Evolutionary conservation across 164 flowering plant genomes (phyloP).

Genomic region (Platanus orientalis): DNA sequence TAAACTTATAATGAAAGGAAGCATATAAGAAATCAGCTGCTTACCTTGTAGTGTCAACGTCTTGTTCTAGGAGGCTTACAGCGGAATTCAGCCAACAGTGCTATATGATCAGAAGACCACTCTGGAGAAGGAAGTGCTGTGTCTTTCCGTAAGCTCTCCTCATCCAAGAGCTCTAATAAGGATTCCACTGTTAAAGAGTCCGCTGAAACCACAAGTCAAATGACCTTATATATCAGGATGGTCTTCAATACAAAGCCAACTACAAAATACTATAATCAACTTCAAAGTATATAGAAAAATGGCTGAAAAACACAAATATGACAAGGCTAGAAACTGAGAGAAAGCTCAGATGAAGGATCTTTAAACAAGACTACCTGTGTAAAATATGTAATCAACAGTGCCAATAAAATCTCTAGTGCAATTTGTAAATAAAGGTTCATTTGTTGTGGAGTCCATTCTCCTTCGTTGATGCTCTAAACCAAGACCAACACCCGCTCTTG

Average conservation of each 20-base stretch:
- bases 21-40: background rate
- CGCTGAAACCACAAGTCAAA: conserved; percentile 33
- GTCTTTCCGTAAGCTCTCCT: conserved; percentile 74
- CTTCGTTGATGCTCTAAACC: conserved; percentile 56
- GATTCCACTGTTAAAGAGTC: conserved; percentile 70
- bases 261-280: background rate
- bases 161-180: conserved; percentile 76
- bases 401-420: conserved; percentile 77
- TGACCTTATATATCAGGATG: background rate
- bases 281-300: background rate
- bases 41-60: conserved; percentile 46
- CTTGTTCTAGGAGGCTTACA: conserved; percentile 55
- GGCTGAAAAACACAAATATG: background rate
- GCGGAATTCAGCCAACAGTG: conserved; percentile 76
- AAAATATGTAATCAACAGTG: conserved; percentile 77
- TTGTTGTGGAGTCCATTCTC: conserved; percentile 58
- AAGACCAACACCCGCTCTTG: conserved; percentile 49
- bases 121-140: conserved; percentile 91
- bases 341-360: background rate
- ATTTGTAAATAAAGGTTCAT: conserved; percentile 72
- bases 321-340: background rate
- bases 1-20: background rate
- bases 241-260: background rate
- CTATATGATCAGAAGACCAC: conserved; percentile 89
- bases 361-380: conserved; percentile 48